Conservation (phyloP, 148 eudicot genomes). For the Limonium bicolor region DNA sequence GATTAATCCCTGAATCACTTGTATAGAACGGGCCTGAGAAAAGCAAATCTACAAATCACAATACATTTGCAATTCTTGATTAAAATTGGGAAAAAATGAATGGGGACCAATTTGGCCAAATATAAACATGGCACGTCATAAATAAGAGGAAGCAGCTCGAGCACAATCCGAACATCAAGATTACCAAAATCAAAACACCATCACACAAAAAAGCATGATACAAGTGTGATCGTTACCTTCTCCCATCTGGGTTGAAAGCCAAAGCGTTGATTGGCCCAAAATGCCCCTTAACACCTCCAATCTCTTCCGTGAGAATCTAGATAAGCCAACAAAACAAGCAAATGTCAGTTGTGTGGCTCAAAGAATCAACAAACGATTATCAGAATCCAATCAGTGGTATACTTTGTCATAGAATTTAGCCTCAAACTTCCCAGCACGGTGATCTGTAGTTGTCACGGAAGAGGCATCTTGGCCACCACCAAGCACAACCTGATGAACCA, state of each 20-base stretch:
- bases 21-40: no score
- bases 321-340: background rate
- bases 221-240: constrained; percentile 31
- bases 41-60: no score
- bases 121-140: no score
- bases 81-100: no score
- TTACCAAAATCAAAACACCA: background rate
- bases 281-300: constrained; percentile 95
- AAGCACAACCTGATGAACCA: constrained; percentile 56
- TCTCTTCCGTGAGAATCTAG: constrained; percentile 66
- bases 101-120: no score
- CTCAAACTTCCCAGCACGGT: constrained; percentile 89
- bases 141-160: background rate
- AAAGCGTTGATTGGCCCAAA: constrained; percentile 95
- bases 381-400: no score
- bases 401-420: constrained; percentile 96
- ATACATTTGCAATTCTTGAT: no score
- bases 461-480: constrained; percentile 97
- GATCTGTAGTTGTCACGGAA: constrained; percentile 73
- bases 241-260: constrained; percentile 95
- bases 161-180: background rate
- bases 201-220: background rate
- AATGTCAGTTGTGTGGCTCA: background rate
- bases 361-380: background rate
- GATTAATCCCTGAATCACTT: no score